phyloP scores from a whole-genome alignment of 768 basidiomycete species.

The Hericium coralloides region DNA sequence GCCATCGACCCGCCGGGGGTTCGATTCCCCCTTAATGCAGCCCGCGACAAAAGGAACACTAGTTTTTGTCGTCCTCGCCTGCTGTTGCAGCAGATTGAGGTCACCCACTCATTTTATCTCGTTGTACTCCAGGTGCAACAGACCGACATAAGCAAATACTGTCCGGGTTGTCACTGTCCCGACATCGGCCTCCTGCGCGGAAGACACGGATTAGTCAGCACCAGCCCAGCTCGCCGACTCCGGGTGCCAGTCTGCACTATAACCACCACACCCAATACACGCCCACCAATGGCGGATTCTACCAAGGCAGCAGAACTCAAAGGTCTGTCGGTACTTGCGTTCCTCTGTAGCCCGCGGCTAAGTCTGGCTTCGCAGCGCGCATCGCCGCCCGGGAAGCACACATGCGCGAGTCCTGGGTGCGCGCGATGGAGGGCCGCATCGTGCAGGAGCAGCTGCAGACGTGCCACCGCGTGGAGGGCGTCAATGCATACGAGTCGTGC shows the following conservation, averaged over 20 bases:
- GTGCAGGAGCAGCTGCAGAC: conserved; percentile 83
- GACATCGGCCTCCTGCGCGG: no score
- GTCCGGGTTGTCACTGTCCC: no score
- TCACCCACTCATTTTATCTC: no score
- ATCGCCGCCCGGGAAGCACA: conserved; percentile 61
- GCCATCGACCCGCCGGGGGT: conserved; percentile 53
- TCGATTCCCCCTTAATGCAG: neutral
- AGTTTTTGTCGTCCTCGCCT: no score
- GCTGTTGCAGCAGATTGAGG: no score
- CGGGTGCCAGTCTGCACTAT: neutral
- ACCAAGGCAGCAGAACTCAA: conserved; percentile 37
- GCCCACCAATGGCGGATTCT: conserved; percentile 27
- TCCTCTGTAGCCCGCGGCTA: neutral
- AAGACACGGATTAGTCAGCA: no score
- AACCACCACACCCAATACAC: conserved; percentile 15
- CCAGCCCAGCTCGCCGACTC: no score
- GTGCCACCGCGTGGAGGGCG: conserved; percentile 85
- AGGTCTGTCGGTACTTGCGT: conserved; percentile 26
- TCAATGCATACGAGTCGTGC: conserved; percentile 88
- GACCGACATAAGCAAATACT: no score
- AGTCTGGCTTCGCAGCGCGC: conserved; percentile 36
- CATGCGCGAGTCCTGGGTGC: conserved; percentile 90
- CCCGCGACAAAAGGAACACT: no score
- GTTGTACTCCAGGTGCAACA: no score
- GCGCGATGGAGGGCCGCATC: conserved; percentile 86